Evolutionary conservation across 1,284 basidiomycete species (phyloP), one percentile per base, ranked within the genome.

Genomic region (Sanghuangporus sanghuang): DNA sequence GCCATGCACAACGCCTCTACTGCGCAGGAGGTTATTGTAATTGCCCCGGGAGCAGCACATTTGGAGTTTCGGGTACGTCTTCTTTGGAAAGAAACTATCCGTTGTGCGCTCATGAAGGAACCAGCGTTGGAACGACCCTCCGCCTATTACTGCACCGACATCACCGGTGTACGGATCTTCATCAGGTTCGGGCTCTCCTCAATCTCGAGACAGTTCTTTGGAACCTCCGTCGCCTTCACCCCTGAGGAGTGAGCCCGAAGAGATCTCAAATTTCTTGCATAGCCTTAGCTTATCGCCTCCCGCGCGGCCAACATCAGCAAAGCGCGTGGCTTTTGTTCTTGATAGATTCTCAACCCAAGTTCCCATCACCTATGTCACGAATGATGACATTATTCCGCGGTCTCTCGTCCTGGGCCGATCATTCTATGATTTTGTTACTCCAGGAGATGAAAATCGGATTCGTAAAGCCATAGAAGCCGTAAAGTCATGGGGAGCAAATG

Each of bases 401-500:
- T 80, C 78, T 21, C 72, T 75, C 27, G 81, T 82, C n/a, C 81
- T 86, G 72, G 81, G 81, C 14, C 80, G 87, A n/a, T 80, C 79
- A 64, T 89, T 92, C 74, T 91, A 83, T 68, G 89, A 91, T 69
- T 90, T 89, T 70, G 86, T 92, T 6, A 70, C 78, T 16, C 75
- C 74, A 68, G 78, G 79, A 67, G 86, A 88, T 68, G 88, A 90
- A 73, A 75, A 74, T 12, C 77, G 81, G 56, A 87, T 91, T 21
- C 79, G 82, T 18, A 81, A 78, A 62, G 91, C 88, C 86, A 85
- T 92, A 62, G 84, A 85, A 65, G 81, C 82, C 59, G 83, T 90
- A 68, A 92, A 92, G 71, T 79, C 82, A 2, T 91, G 89, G 86
- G 89, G 89, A 18, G 88, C 90, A 55, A 90, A 90, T 66, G 89